phyloP scores from a whole-genome alignment of 192 early-diverging fungal genomes.

The Phlyctochytrium bullatum region DNA sequence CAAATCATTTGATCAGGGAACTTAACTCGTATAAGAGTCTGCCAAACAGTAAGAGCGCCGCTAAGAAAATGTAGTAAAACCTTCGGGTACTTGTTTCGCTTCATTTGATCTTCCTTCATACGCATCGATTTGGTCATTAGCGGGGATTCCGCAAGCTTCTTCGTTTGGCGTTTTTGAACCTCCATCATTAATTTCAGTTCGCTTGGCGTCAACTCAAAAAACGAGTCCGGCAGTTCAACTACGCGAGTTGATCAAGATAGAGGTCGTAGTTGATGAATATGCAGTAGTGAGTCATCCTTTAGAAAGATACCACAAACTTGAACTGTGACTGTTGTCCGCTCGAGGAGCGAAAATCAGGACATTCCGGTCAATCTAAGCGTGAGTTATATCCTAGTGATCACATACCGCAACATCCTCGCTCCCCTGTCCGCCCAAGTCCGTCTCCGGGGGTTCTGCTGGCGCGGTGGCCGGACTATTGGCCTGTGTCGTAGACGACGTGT shows the following conservation, averaged over 20 bases:
- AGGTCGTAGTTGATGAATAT: not conserved
- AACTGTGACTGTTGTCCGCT: conserved; percentile 22
- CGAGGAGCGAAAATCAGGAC: conserved; percentile 53
- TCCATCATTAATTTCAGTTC: conserved; percentile 71
- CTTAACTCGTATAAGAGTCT: conserved; percentile 70
- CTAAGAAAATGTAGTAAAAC: conserved; percentile 4
- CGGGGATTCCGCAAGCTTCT: conserved; percentile 57
- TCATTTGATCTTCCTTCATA: conserved; percentile 64
- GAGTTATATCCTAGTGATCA: too few relatives aligned
- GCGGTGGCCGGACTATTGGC: too few relatives aligned
- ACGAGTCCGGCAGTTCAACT: conserved; percentile 85
- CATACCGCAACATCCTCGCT: too few relatives aligned
- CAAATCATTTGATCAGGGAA: conserved; percentile 76
- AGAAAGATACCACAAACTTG: conserved; percentile 9
- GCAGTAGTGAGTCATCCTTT: not conserved
- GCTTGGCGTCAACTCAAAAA: conserved; percentile 70
- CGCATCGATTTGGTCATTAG: conserved; percentile 79
- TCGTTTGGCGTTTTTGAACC: conserved; percentile 35
- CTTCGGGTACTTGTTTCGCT: conserved; percentile 69
- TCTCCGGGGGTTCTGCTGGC: too few relatives aligned
- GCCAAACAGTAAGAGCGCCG: not conserved
- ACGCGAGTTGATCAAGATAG: conserved; percentile 8
- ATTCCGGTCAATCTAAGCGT: conserved; percentile 15
- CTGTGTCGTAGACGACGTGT: too few relatives aligned
- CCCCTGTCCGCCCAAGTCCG: too few relatives aligned